phyloP scores from a whole-genome alignment of 2,329 filamentous ascomycete genomes.

The Cladosporium austrohemisphaericum region DNA sequence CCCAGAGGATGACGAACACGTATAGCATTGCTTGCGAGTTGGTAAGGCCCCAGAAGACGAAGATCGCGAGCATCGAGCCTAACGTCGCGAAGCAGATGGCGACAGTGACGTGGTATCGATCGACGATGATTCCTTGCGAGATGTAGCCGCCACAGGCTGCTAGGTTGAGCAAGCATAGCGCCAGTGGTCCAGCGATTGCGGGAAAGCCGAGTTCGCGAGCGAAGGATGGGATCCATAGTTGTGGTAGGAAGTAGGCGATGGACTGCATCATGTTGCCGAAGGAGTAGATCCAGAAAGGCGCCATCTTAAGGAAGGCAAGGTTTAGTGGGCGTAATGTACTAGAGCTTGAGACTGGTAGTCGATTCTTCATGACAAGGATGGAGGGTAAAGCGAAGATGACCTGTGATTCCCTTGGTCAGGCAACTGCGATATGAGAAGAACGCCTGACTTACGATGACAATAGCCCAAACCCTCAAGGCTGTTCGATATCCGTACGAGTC shows the following conservation, averaged over 20 bases:
- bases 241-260: slow-evolving; percentile 44
- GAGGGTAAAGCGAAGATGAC: slow-evolving; percentile 19
- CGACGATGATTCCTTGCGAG: slow-evolving; percentile 37
- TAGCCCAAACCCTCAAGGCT: slow-evolving; percentile 43
- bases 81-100: slow-evolving; percentile 38
- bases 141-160: slow-evolving; percentile 37
- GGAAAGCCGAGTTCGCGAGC: slow-evolving; percentile 37
- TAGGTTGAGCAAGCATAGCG: slow-evolving; percentile 39
- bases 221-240: slow-evolving; percentile 42
- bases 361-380: slow-evolving; percentile 19
- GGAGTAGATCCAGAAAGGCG: slow-evolving; percentile 43
- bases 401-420: not conserved
- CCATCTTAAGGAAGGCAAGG: slow-evolving; percentile 34
- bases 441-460: slow-evolving; percentile 30
- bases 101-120: slow-evolving; percentile 38
- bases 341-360: slow-evolving; percentile 18
- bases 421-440: too few relatives aligned
- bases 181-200: slow-evolving; percentile 34
- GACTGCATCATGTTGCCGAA: slow-evolving; percentile 40
- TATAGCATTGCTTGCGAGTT: slow-evolving; percentile 41
- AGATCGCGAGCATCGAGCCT: slow-evolving; percentile 36
- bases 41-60: slow-evolving; percentile 46
- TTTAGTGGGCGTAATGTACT: slow-evolving; percentile 29
- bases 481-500: slow-evolving; percentile 43
- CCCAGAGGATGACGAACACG: slow-evolving; percentile 42